Evolutionary conservation across 495 filamentous ascomycete species (phyloP), one percentile per base, ranked within the genome.

Genomic region (Penicillium pancosmium): DNA sequence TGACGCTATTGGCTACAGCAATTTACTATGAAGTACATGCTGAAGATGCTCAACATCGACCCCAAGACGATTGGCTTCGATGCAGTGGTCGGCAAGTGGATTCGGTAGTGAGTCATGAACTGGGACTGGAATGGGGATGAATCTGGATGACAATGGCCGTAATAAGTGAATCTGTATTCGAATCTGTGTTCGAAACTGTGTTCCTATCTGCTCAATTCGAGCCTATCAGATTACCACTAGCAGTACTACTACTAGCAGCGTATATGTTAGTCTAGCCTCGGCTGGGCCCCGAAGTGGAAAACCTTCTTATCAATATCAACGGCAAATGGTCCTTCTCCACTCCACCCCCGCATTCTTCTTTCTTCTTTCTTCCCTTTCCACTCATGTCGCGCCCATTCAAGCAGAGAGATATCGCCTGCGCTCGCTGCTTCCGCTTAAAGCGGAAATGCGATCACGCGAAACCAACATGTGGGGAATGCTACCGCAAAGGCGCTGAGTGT

Each of bases 21-120:
- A 10, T 90, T 90, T 64, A 89, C 86, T 5, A 88, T 91, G 85
- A 84, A 80, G 40, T 83, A 83, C 78, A 90, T 91, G 88, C 77
- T 91, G 4, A 80, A 80, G 60, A 86, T 77, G 44, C 72, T 91
- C 19, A 85, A 88, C 64, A 83, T 91, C 61, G 86, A 89, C 47
- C 72, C 83, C 19, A 73, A 78, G 31, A 55, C 82, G 3, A 88
- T 91, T 61, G 88, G 88, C 2, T 90, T 82, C 64, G 85, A 91
- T 68, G 70, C 72, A 36, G 63, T 60, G 4, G 60, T 65, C 43
- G 80, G 86, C 65, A 71, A 73, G 61, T 90, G 88, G 88, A 72
- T 75, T 35, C 71, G 64, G 50, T 50, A 49, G 10, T 67, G 65
- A 69, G 18, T 8, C 2, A 40, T 31, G 27, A 4, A 31, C 27